Conservation (phyloP, 2,329 filamentous ascomycete species). For the Sphaerulina vaccinii region DNA sequence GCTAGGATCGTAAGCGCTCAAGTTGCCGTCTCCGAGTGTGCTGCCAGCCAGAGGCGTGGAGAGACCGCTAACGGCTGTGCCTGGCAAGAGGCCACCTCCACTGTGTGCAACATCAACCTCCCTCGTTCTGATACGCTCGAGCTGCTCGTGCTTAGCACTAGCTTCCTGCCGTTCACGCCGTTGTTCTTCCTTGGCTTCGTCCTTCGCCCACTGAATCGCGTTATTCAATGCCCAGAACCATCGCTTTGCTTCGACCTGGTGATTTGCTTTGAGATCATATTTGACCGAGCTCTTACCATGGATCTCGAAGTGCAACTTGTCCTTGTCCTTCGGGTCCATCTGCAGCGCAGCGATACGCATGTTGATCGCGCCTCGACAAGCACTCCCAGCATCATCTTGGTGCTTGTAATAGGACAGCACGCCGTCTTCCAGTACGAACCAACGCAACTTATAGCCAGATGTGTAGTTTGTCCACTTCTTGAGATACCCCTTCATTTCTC, state of each 20-base stretch:
- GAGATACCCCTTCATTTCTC: conserved; percentile 97
- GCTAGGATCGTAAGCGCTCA: conserved; percentile 59
- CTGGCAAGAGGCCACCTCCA: conserved; percentile 35
- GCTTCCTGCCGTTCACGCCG: conserved; percentile 70
- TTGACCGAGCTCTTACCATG: conserved; percentile 98
- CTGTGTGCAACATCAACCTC: conserved; percentile 29
- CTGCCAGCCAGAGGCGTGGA: conserved; percentile 46
- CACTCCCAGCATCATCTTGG: conserved; percentile 93
- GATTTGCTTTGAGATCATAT: conserved; percentile 95
- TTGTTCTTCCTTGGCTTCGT: conserved; percentile 90
- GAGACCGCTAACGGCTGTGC: conserved; percentile 47
- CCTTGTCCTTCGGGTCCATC: conserved; percentile 97
- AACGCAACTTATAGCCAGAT: conserved; percentile 91
- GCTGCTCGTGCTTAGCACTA: conserved; percentile 77
- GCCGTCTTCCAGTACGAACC: conserved; percentile 97
- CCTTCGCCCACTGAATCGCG: conserved; percentile 96
- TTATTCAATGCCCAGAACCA: conserved; percentile 99
- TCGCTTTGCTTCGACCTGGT: conserved; percentile 94
- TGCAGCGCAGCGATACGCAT: conserved; percentile 94
- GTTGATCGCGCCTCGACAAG: conserved; percentile 95
- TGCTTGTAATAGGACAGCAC: conserved; percentile 99
- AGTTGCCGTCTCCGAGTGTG: conserved; percentile 51
- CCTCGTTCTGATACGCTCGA: conserved; percentile 47
- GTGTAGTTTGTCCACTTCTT: conserved; percentile 99
- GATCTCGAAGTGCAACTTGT: conserved; percentile 97